Evolutionary conservation across 139 green algal species (phyloP), one percentile per base, ranked within the genome.

Genomic region (Parachlorella kessleri): DNA sequence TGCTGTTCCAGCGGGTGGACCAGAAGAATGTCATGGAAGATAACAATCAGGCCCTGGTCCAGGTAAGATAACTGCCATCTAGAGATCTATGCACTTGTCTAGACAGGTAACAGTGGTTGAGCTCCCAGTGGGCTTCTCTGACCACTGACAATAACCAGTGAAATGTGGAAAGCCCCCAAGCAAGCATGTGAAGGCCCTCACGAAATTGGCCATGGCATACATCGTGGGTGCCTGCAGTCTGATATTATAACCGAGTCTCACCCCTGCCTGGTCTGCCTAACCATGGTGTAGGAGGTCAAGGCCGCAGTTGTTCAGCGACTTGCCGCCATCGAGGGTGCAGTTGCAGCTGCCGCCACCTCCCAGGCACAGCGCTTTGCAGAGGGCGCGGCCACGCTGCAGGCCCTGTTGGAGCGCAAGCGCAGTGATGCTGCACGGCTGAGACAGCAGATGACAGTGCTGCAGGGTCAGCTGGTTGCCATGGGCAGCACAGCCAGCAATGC

Each of bases 21-120:
- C 74, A 55, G 9, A 88, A 82, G 40, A 80, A 82, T 53, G 63
- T 5, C 9, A 42, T 89, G 26, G 87, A 91, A 76, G 76, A 71
- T 21, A 53, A 28, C 59, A 91, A 91, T 67, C 6, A 32, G 6
- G 55, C n/a, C n/a, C n/a, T 81, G 39, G 79, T 82, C 65, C 42
- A 80, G 75, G 75, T 81, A 36, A 28, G 59, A 14, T 18, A 23
- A 33, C 28, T 69, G 63, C 63, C 18, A 1, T 59, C 21, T 18
- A 59, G 21, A 59, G 14, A 28, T 59, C 48, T 59, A 28, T 59
- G 48, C 48, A 59, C 48, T 14, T 28, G 21, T 59, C 48, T 59
- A 28, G 21, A 59, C 14, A n/a, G n/a, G n/a, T n/a, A n/a, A n/a
- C n/a, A n/a, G n/a, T n/a, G n/a, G n/a, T n/a, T n/a, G n/a, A n/a